Evolutionary conservation across 495 filamentous ascomycete species (phyloP).

Genomic region (Clohesyomyces aquaticus): DNA sequence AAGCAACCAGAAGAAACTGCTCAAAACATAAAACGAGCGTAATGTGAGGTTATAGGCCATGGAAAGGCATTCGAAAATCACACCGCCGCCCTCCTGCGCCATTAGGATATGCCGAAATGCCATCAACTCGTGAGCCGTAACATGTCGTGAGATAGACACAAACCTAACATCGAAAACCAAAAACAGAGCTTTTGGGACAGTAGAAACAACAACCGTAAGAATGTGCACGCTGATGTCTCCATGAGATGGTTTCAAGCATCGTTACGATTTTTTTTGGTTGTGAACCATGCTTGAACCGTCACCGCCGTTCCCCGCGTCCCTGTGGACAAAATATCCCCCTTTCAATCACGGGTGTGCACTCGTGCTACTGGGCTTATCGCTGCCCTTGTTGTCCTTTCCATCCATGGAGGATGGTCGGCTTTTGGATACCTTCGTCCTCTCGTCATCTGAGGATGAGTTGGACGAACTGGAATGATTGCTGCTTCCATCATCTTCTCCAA

Average conservation of each 20-base stretch:
- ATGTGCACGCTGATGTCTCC: neutral
- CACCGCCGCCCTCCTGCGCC: constrained; percentile 10
- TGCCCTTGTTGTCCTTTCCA: neutral
- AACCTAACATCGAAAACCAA: constrained; percentile 1
- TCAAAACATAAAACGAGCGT: neutral
- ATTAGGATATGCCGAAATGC: constrained; percentile 18
- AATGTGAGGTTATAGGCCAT: neutral
- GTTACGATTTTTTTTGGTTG: too few species aligned
- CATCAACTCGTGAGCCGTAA: constrained; percentile 21
- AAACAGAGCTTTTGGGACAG: constrained; percentile 11
- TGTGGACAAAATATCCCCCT: neutral
- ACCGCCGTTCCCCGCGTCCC: neutral
- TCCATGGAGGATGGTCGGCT: neutral
- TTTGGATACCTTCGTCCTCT: constrained; percentile 28
- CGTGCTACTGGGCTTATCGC: constrained; percentile 12
- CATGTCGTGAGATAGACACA: neutral
- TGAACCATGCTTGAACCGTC: neutral
- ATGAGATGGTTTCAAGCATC: too few species aligned
- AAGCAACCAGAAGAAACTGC: neutral
- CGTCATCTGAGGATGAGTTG: constrained; percentile 43
- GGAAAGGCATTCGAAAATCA: constrained; percentile 1
- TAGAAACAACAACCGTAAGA: neutral
- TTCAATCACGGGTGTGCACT: constrained; percentile 14
- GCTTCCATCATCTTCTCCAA: constrained; percentile 26
- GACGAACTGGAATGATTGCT: constrained; percentile 32